Evolutionary conservation across 2,329 filamentous ascomycete species (phyloP).

Genomic region (Neofusicoccum laricinum): DNA sequence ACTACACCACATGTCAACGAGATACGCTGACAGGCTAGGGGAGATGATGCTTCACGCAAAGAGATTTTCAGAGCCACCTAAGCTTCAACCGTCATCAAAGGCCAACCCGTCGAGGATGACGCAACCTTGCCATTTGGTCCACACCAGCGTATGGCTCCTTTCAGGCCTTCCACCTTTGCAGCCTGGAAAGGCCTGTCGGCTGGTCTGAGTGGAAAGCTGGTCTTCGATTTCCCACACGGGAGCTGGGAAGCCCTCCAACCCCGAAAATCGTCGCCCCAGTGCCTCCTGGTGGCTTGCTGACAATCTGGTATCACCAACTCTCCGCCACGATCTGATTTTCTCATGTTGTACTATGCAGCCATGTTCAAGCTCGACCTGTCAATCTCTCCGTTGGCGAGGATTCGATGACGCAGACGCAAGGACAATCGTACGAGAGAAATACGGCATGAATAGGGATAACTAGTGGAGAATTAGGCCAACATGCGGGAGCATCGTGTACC

Average conservation of each 20-base stretch:
- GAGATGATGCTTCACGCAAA: too few relatives aligned
- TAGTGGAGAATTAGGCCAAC: background rate
- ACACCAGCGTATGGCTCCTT: too few relatives aligned
- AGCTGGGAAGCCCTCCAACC: background rate
- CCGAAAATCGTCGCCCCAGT: background rate
- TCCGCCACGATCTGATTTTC: background rate
- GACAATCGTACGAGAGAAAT: background rate
- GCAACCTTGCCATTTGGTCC: too few relatives aligned
- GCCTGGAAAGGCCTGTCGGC: too few relatives aligned
- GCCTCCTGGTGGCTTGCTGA: background rate
- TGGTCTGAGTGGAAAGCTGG: too few relatives aligned
- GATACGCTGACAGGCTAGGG: too few relatives aligned
- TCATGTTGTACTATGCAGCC: background rate
- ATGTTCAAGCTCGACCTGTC: background rate
- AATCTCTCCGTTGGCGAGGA: background rate
- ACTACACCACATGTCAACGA: background rate
- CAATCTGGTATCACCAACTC: conserved; percentile 7
- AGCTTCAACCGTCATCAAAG: too few relatives aligned
- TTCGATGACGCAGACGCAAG: background rate
- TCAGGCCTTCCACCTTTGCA: too few relatives aligned
- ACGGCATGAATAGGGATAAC: background rate
- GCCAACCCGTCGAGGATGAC: too few relatives aligned
- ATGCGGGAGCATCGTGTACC: background rate
- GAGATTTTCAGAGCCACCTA: too few relatives aligned
- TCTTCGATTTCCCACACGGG: too few relatives aligned